Evolutionary conservation across 306 rosid species (phyloP).

Genomic region (Clitoria ternatea): DNA sequence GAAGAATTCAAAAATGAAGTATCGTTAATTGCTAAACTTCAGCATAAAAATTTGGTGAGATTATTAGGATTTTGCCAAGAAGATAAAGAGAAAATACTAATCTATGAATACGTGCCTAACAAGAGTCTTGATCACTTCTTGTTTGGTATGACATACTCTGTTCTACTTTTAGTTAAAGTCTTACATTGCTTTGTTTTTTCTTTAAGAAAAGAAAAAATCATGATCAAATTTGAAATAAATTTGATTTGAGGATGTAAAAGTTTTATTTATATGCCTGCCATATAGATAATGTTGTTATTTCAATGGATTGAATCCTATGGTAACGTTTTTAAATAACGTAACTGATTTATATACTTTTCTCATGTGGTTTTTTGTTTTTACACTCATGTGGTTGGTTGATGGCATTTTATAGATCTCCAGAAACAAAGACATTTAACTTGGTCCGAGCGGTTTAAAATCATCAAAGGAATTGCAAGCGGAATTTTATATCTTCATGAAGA

Average conservation of each 20-base stretch:
- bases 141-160: slow-evolving; percentile 38
- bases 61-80: slow-evolving; percentile 59
- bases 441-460: slow-evolving; percentile 36
- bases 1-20: slow-evolving; percentile 69
- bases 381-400: no score
- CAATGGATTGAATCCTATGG: not conserved
- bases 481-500: slow-evolving; percentile 70
- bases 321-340: not conserved
- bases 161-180: not conserved
- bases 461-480: slow-evolving; percentile 56
- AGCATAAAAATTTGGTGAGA: slow-evolving; percentile 66
- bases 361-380: no score
- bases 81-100: slow-evolving; percentile 51
- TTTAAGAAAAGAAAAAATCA: no score
- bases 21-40: slow-evolving; percentile 61
- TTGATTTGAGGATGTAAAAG: not conserved
- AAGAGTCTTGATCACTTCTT: slow-evolving; percentile 55
- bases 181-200: not conserved
- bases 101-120: slow-evolving; percentile 67
- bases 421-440: slow-evolving; percentile 42
- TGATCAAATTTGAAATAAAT: not conserved
- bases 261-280: not conserved
- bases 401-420: slow-evolving; percentile 17
- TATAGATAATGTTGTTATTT: not conserved
- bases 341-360: not conserved